These are phyloP conservation scores for Exophiala phaeomuriformis DNA, from an alignment of 2,329 filamentous ascomycete species.

Conservation along the genomic window DNA sequence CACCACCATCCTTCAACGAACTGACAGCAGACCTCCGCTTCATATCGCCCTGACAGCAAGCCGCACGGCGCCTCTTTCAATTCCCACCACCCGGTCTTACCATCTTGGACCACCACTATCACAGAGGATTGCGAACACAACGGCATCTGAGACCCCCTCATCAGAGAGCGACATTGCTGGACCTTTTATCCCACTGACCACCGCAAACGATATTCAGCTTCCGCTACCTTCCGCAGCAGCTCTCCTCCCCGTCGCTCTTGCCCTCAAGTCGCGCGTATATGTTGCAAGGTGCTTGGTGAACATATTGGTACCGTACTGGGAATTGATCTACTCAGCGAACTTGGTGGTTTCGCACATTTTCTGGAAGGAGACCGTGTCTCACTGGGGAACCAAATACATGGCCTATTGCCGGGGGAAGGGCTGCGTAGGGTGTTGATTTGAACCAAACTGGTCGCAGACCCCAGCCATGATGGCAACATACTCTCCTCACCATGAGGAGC, in stretches of 20 bases:
- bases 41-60: slow-evolving; percentile 5
- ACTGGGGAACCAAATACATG: slow-evolving; percentile 13
- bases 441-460: slow-evolving; percentile 8
- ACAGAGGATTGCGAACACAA: background rate
- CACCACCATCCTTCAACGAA: background rate
- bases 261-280: background rate
- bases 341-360: background rate
- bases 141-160: background rate
- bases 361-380: slow-evolving; percentile 2
- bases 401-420: slow-evolving; percentile 8
- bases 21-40: slow-evolving; percentile 6
- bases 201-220: background rate
- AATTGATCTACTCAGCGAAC: background rate
- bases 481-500: slow-evolving; percentile 46
- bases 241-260: background rate
- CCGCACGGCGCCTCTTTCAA: background rate
- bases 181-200: background rate
- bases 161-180: background rate
- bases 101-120: background rate
- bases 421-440: slow-evolving; percentile 6
- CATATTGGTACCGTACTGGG: background rate
- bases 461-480: slow-evolving; percentile 41
- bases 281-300: background rate
- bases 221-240: background rate
- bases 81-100: background rate